Base-by-base conservation (phyloP, 75 land plant genomes). In the Larix kaempferi region DNA sequence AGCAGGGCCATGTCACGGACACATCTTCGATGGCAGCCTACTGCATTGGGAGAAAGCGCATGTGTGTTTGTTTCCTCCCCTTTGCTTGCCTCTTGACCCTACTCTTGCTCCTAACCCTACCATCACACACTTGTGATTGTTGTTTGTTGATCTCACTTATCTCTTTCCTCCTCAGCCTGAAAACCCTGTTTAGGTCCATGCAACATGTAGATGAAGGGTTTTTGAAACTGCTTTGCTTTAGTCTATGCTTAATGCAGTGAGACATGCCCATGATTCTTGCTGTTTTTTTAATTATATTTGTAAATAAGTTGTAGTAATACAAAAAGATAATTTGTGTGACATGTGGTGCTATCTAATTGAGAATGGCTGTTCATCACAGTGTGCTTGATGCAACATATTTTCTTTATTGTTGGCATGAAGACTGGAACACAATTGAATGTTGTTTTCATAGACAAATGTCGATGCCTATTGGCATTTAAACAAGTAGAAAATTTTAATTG, bases 1-100 rank as follows among this genome's bases (percentile, higher is more conserved):
- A 91, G 92, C 93, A 90, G 95, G 95, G 86, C 86, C 91, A 85
- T 91, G 83, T 88, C 84, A 86, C 82, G 91, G 87, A 77, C 81
- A 85, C 89, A 93, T 88, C 91, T 84, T 86, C 85, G 84, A 89
- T 89, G 91, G 89, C 86, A 91, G 84, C 86, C 81, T 87, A 85
- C 82, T 89, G 88, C 91, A 91, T 89, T 75, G 83, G 89, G 89
- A 91, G 94, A 90, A 91, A 85, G 93, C 82, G 89, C 91, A 86
- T 79, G 87, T 91, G 95, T 91, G 93, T 93, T 91, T 89, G 90
- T 93, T 92, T 88, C 75, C 84, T 84, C 73, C 82, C 84, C 89
- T 82, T 87, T 80, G 79, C 91, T 84, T 82, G 61, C 81, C 78
- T 83, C 80, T 74, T 78, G 60, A 81, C 88, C 88, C 81, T 87